phyloP scores from a whole-genome alignment of 768 basidiomycete genomes.

The Rhizopogon roseolus region DNA sequence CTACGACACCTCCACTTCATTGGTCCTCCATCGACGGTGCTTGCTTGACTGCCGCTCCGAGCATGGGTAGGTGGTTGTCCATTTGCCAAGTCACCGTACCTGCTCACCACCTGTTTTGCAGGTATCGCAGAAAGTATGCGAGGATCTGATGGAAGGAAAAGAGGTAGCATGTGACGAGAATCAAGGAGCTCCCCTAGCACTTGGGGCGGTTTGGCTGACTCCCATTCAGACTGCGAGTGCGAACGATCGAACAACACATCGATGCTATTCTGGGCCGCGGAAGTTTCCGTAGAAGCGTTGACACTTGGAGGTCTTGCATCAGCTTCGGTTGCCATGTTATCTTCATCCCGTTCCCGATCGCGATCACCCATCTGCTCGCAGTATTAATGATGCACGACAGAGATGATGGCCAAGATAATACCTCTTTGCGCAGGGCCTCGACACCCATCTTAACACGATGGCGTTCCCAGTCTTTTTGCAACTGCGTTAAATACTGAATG shows the following conservation, averaged over 20 bases:
- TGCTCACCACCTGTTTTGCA: conserved; percentile 29
- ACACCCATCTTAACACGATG: conserved; percentile 85
- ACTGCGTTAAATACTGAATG: conserved; percentile 85
- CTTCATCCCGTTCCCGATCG: conserved; percentile 58
- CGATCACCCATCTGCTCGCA: conserved; percentile 56
- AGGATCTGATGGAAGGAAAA: conserved; percentile 78
- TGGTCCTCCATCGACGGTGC: conserved; percentile 29
- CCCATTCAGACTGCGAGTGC: conserved; percentile 66
- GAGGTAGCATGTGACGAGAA: conserved; percentile 88
- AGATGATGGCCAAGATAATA: conserved; percentile 22
- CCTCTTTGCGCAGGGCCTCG: conserved; percentile 80
- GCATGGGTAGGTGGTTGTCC: conserved; percentile 13
- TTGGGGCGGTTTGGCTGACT: conserved; percentile 72
- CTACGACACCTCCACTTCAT: conserved; percentile 59
- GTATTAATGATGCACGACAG: conserved; percentile 2
- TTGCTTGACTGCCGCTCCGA: conserved; percentile 37
- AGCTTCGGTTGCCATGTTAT: conserved; percentile 28
- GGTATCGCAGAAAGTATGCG: conserved; percentile 71
- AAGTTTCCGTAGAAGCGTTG: conserved; percentile 29
- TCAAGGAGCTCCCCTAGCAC: conserved; percentile 89
- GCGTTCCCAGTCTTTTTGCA: conserved; percentile 97
- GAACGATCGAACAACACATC: conserved; percentile 76
- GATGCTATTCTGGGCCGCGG: conserved; percentile 49
- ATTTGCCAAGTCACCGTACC: conserved; percentile 12
- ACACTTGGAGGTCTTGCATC: conserved; percentile 23